Percentiles rank a stretch among this genome's conserved stretches.
Evolutionary conservation across 2,329 filamentous ascomycete genomes (phyloP).

Genomic region (Monosporascus cannonballus): DNA sequence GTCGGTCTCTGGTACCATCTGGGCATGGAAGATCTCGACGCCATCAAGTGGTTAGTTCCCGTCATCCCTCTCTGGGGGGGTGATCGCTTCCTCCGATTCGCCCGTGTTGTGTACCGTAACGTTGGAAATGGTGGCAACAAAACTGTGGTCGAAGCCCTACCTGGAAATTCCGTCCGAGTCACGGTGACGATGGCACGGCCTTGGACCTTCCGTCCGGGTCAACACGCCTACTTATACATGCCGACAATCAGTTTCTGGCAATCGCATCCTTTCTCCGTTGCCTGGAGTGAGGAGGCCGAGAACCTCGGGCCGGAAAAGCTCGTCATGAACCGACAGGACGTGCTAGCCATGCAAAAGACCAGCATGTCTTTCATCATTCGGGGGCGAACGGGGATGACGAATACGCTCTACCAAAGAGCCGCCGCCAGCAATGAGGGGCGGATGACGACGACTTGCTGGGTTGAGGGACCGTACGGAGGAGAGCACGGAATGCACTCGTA

Average conservation of each 20-base stretch:
- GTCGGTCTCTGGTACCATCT: conserved; percentile 64
- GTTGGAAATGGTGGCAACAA: conserved; percentile 59
- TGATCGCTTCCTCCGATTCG: conserved; percentile 56
- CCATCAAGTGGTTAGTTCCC: conserved; percentile 53
- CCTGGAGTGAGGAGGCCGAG: conserved; percentile 66
- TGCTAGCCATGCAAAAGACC: conserved; percentile 54
- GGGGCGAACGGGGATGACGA: conserved; percentile 68
- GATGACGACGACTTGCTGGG: conserved; percentile 57
- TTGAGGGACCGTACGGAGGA: conserved; percentile 74
- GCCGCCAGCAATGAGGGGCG: conserved; percentile 53
- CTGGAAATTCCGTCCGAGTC: conserved; percentile 67
- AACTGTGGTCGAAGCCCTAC: conserved; percentile 67
- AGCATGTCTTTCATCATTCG: conserved; percentile 68
- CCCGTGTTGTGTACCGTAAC: conserved; percentile 59
- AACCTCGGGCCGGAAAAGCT: conserved; percentile 46
- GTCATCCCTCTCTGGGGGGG: conserved; percentile 61
- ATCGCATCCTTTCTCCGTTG: conserved; percentile 74
- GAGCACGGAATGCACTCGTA: conserved; percentile 67
- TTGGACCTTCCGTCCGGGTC: conserved; percentile 70
- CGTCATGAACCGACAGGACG: conserved; percentile 53
- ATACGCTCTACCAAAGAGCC: conserved; percentile 62
- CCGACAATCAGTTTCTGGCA: conserved; percentile 66
- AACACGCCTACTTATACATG: conserved; percentile 77
- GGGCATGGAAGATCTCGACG: conserved; percentile 45
- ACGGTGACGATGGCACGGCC: conserved; percentile 69